phyloP scores from a whole-genome alignment of 768 basidiomycete genomes.

The Heimioporus sp. region DNA sequence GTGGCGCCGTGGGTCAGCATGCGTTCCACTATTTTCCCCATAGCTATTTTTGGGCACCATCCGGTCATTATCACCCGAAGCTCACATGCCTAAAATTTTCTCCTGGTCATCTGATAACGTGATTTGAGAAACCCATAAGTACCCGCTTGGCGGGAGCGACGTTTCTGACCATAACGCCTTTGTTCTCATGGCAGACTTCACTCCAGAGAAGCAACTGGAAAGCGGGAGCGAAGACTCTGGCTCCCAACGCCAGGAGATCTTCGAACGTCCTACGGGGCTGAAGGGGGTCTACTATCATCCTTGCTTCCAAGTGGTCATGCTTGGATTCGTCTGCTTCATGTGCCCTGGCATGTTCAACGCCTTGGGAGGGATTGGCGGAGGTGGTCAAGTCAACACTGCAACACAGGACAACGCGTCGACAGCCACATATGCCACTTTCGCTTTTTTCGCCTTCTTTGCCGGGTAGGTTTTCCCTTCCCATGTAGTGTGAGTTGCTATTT shows the following conservation, averaged over 20 bases:
- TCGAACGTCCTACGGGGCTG: slow-evolving; percentile 49
- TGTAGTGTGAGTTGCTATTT: background rate
- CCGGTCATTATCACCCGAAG: slow-evolving; percentile 8
- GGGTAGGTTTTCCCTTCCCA: slow-evolving; percentile 45
- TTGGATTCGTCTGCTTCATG: slow-evolving; percentile 69
- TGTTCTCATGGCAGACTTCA: slow-evolving; percentile 14
- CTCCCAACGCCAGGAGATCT: slow-evolving; percentile 30
- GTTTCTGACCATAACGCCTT: background rate
- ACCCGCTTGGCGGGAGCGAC: background rate
- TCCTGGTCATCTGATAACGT: background rate
- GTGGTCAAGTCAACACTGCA: slow-evolving; percentile 65
- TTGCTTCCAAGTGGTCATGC: slow-evolving; percentile 43
- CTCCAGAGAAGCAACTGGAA: slow-evolving; percentile 20
- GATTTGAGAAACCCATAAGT: slow-evolving; percentile 8
- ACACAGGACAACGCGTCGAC: slow-evolving; percentile 70
- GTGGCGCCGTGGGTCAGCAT: too few relatives aligned
- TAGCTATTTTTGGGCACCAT: background rate
- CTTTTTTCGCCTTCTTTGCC: slow-evolving; percentile 61
- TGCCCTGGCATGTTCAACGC: slow-evolving; percentile 74
- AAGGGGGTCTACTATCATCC: slow-evolving; percentile 60
- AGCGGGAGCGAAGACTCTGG: slow-evolving; percentile 29
- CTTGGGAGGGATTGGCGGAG: slow-evolving; percentile 74
- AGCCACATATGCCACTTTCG: slow-evolving; percentile 65
- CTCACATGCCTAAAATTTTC: slow-evolving; percentile 4
- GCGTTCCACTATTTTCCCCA: background rate